These are phyloP conservation scores for Linaria vulgaris DNA, from an alignment of 257 asterid genomes.

Conservation along the genomic window DNA sequence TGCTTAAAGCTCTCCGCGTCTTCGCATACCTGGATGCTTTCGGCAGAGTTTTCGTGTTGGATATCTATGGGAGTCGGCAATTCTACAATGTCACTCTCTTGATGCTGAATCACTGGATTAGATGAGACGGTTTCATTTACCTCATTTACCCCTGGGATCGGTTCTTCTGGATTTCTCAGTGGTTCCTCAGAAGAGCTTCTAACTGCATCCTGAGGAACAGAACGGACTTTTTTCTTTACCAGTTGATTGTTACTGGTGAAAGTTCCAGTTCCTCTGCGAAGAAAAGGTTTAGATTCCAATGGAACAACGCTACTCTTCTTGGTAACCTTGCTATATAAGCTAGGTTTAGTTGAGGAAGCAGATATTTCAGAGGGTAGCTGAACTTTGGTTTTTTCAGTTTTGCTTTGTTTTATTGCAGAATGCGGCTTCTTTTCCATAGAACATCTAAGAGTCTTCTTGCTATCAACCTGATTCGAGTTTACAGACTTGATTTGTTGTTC, in stretches of 20 bases:
- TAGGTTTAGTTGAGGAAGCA: constrained; percentile 58
- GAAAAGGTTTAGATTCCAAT: constrained; percentile 87
- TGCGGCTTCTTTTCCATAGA: constrained; percentile 60
- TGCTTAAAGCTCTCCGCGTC: constrained; percentile 41
- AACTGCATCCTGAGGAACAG: constrained; percentile 45
- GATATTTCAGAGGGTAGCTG: constrained; percentile 48
- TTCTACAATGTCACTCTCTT: constrained; percentile 40
- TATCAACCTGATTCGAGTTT: constrained; percentile 45
- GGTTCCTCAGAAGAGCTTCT: constrained; percentile 40
- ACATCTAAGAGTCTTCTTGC: constrained; percentile 46
- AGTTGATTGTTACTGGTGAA: constrained; percentile 46
- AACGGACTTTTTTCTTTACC: constrained; percentile 48
- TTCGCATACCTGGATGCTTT: constrained; percentile 45
- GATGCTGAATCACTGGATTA: constrained; percentile 43
- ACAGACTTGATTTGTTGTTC: constrained; percentile 44
- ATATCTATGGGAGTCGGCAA: constrained; percentile 22
- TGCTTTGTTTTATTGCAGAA: constrained; percentile 44
- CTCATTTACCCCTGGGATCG: constrained; percentile 30
- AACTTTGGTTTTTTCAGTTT: constrained; percentile 52
- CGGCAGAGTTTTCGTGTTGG: constrained; percentile 30
- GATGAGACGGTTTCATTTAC: constrained; percentile 45
- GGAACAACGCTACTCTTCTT: constrained; percentile 95
- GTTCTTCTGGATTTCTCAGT: constrained; percentile 33
- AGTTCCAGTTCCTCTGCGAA: constrained; percentile 77
- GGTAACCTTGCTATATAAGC: constrained; percentile 64